Evolutionary conservation across 2,329 filamentous ascomycete genomes (phyloP).

Genomic region (Ophiocordyceps camponoti-leonardi): DNA sequence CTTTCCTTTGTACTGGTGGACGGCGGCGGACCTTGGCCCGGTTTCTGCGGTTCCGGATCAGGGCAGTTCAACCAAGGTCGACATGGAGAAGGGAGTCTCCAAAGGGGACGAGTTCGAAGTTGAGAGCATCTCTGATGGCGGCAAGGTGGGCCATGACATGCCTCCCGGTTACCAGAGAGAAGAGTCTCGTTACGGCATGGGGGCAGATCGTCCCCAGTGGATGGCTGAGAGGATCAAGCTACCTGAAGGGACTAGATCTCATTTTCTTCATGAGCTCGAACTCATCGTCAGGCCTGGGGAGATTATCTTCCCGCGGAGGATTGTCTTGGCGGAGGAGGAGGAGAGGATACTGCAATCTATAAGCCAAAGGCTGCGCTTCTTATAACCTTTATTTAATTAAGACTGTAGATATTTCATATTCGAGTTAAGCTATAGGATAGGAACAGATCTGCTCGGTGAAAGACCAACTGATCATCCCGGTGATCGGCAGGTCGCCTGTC

Average conservation of each 20-base stretch:
- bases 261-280: neutral
- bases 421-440: no score
- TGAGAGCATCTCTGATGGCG: neutral
- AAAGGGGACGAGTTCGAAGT: slow-evolving; percentile 1
- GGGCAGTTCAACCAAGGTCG: neutral
- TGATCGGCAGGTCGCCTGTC: no score
- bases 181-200: neutral
- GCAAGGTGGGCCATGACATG: no score
- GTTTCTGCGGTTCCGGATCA: neutral
- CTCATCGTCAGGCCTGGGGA: neutral
- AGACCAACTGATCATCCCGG: no score
- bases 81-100: neutral
- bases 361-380: neutral
- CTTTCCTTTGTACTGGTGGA: slow-evolving; percentile 59
- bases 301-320: neutral
- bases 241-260: neutral
- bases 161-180: neutral
- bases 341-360: neutral
- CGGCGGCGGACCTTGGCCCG: slow-evolving; percentile 19
- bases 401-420: no score
- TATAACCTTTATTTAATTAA: neutral
- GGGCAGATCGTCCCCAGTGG: neutral
- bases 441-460: no score
- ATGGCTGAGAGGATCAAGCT: neutral
- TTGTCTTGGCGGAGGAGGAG: neutral